These are phyloP conservation scores for Colletotrichum filicis DNA, from an alignment of 2,329 filamentous ascomycete species.

Conservation along the genomic window DNA sequence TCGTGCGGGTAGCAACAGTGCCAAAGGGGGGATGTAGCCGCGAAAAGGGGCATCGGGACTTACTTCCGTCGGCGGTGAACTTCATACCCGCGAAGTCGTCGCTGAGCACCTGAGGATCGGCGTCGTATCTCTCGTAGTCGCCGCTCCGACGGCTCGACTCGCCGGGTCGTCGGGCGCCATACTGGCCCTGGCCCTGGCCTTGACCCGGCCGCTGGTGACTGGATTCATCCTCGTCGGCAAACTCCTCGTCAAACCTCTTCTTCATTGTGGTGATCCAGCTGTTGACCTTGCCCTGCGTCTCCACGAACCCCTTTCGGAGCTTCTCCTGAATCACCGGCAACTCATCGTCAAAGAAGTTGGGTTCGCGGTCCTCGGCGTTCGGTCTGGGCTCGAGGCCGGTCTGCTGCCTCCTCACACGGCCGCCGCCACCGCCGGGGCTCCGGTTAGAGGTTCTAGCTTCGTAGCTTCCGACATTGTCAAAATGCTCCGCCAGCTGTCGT, in stretches of 20 bases:
- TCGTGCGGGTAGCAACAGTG: conserved; percentile 24
- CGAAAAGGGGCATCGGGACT: conserved; percentile 43
- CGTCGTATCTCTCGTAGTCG: conserved; percentile 93
- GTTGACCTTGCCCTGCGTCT: conserved; percentile 94
- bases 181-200: conserved; percentile 38
- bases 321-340: conserved; percentile 93
- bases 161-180: conserved; percentile 59
- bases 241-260: conserved; percentile 93
- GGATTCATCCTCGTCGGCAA: conserved; percentile 74
- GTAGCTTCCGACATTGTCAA: conserved; percentile 72
- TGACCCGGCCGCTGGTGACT: conserved; percentile 47
- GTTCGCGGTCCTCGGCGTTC: conserved; percentile 75
- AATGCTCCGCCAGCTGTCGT: conserved; percentile 92
- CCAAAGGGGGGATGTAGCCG: background rate
- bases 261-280: conserved; percentile 91
- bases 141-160: conserved; percentile 78
- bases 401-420: conserved; percentile 41
- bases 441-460: conserved; percentile 65
- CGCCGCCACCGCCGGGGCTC: conserved; percentile 40
- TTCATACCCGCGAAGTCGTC: conserved; percentile 87
- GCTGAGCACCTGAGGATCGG: conserved; percentile 88
- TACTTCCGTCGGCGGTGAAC: conserved; percentile 71
- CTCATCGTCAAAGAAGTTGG: conserved; percentile 96
- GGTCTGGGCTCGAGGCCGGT: conserved; percentile 59
- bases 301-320: conserved; percentile 91